A percentile compares a stretch with the other conserved stretches of the same genome.
Evolutionary conservation across 2,329 filamentous ascomycete genomes (phyloP).

Genomic region (Curvularia verruculosa): DNA sequence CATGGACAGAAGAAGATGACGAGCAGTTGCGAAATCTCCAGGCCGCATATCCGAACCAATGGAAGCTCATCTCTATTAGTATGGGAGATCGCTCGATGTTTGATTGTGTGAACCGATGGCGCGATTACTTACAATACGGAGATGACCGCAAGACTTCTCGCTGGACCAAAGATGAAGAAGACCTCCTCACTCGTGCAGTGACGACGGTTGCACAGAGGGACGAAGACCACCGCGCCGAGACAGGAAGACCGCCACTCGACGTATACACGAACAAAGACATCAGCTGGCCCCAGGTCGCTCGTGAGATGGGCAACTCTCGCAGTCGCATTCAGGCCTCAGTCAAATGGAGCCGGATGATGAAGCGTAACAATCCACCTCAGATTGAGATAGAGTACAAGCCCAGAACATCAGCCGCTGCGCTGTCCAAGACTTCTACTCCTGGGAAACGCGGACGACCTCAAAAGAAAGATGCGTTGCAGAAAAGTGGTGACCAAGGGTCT

Average conservation of each 20-base stretch:
- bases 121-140: conserved; percentile 69
- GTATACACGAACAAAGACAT: conserved; percentile 61
- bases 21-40: conserved; percentile 58
- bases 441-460: conserved; percentile 1
- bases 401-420: neutral
- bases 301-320: conserved; percentile 65
- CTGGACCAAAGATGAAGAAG: conserved; percentile 69
- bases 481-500: neutral
- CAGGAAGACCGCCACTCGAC: conserved; percentile 30
- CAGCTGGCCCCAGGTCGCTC: conserved; percentile 69
- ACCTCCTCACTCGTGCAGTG: conserved; percentile 59
- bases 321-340: conserved; percentile 70
- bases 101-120: conserved; percentile 73
- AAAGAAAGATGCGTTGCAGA: neutral
- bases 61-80: conserved; percentile 65
- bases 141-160: conserved; percentile 58
- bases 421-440: neutral
- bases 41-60: conserved; percentile 60
- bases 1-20: conserved; percentile 67
- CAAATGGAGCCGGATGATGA: conserved; percentile 63
- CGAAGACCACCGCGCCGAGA: conserved; percentile 32
- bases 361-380: conserved; percentile 12
- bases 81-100: conserved; percentile 68
- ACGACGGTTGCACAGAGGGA: conserved; percentile 60
- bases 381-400: conserved; percentile 25